phyloP scores from a whole-genome alignment of 2,329 filamentous ascomycete species.

The Stromatinia cepivora region DNA sequence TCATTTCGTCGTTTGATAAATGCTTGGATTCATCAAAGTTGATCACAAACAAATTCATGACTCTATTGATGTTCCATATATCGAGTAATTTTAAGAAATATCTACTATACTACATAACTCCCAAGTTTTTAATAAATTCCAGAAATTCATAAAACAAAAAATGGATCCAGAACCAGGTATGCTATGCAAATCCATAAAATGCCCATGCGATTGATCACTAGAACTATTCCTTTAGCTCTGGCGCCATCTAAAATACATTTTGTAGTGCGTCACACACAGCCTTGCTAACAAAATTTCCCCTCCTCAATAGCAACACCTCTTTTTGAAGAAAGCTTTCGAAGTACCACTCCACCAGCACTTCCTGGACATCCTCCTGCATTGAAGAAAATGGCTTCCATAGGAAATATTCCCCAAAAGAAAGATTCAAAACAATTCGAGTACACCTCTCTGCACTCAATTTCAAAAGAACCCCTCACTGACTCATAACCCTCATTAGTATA shows the following conservation, averaged over 20 bases:
- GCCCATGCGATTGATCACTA: conserved; percentile 7
- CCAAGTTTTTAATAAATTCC: background rate
- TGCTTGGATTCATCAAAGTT: conserved; percentile 4
- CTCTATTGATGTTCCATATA: background rate
- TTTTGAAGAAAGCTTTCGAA: conserved; percentile 33
- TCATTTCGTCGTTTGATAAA: background rate
- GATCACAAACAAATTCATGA: background rate
- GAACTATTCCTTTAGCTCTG: conserved; percentile 17
- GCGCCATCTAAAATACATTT: conserved; percentile 11
- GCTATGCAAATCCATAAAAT: background rate
- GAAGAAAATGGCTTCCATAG: conserved; percentile 38
- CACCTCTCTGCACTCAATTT: background rate
- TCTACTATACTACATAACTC: background rate
- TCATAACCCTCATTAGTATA: conserved; percentile 46
- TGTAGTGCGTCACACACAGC: conserved; percentile 24
- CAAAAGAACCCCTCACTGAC: conserved; percentile 25
- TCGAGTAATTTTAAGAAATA: background rate
- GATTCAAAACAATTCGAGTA: conserved; percentile 38
- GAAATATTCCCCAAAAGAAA: conserved; percentile 32
- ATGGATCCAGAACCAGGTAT: conserved; percentile 21
- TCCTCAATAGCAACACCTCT: conserved; percentile 24
- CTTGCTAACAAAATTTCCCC: conserved; percentile 27
- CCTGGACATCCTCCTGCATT: conserved; percentile 36
- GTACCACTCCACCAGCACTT: conserved; percentile 38
- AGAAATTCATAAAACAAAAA: background rate